A percentile compares a stretch with the other conserved stretches of the same genome.
phyloP scores from a whole-genome alignment of 805 yeast species.

The Spathaspora sp. region DNA sequence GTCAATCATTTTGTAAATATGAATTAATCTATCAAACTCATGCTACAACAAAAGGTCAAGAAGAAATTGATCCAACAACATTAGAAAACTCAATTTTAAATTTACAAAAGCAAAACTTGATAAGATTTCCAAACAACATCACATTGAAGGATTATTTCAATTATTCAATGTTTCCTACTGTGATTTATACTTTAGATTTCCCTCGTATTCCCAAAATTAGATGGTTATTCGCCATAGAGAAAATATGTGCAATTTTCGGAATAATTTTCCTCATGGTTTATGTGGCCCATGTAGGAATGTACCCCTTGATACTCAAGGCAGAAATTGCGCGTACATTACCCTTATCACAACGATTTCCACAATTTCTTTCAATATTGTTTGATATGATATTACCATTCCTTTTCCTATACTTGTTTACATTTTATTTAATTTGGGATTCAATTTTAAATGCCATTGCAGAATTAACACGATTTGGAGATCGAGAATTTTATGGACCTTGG shows the following conservation, averaged over 20 bases:
- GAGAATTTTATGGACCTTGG: constrained; percentile 95
- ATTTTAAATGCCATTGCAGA: constrained; percentile 90
- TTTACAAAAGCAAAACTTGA: constrained; percentile 8
- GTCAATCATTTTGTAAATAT: constrained; percentile 64
- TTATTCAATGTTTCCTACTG: constrained; percentile 85
- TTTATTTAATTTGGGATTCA: constrained; percentile 93
- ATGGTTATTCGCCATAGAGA: constrained; percentile 63
- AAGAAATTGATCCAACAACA: constrained; percentile 9
- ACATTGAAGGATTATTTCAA: constrained; percentile 61
- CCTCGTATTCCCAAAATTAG: constrained; percentile 73
- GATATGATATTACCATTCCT: constrained; percentile 82
- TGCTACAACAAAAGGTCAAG: constrained; percentile 12
- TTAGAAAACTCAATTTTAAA: constrained; percentile 6
- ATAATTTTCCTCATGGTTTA: constrained; percentile 78
- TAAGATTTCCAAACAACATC: constrained; percentile 71
- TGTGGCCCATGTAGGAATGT: constrained; percentile 70
- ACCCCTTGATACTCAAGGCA: constrained; percentile 68
- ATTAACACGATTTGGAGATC: constrained; percentile 78
- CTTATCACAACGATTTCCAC: constrained; percentile 35
- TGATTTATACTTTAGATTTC: constrained; percentile 77
- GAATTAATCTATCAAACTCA: constrained; percentile 63
- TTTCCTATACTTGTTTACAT: constrained; percentile 68
- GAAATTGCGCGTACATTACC: constrained; percentile 50
- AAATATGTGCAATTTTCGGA: constrained; percentile 80
- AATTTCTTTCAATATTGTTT: constrained; percentile 57